Conservation (phyloP, 352 stramenopile genomes). For the Globisporangium takayamanum region DNA sequence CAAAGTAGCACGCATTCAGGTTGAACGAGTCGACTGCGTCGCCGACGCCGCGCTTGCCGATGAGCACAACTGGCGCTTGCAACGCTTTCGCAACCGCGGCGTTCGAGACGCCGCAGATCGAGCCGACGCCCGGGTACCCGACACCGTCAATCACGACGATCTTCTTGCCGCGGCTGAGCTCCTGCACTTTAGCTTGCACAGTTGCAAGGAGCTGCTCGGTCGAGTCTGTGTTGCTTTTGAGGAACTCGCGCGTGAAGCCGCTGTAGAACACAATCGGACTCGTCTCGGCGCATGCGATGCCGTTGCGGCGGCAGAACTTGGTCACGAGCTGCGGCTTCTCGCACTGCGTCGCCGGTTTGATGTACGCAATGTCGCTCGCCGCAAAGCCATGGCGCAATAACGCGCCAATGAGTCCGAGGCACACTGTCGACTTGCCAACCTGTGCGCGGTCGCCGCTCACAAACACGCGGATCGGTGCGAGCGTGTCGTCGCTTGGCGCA, state of each 20-base stretch:
- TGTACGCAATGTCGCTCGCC: constrained; percentile 91
- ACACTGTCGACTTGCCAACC: constrained; percentile 96
- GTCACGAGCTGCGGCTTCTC: constrained; percentile 93
- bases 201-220: constrained; percentile 80
- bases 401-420: constrained; percentile 89
- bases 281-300: constrained; percentile 85
- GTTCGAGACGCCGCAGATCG: constrained; percentile 78
- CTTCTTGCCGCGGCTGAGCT: constrained; percentile 82
- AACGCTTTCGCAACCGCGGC: constrained; percentile 56
- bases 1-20: constrained; percentile 95
- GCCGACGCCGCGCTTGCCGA: constrained; percentile 94
- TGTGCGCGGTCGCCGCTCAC: constrained; percentile 79
- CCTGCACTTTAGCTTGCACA: constrained; percentile 81
- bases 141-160: constrained; percentile 96
- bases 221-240: constrained; percentile 88
- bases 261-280: constrained; percentile 96
- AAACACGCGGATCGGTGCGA: constrained; percentile 47
- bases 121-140: constrained; percentile 91
- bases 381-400: constrained; percentile 71
- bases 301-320: constrained; percentile 88
- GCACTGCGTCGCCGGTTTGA: constrained; percentile 97
- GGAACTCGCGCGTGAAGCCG: constrained; percentile 95
- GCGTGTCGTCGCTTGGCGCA: background rate
- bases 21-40: constrained; percentile 97
- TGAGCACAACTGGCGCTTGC: constrained; percentile 87